These are phyloP conservation scores for Aspergillus affinis DNA, from an alignment of 495 filamentous ascomycete genomes.

Conservation along the genomic window DNA sequence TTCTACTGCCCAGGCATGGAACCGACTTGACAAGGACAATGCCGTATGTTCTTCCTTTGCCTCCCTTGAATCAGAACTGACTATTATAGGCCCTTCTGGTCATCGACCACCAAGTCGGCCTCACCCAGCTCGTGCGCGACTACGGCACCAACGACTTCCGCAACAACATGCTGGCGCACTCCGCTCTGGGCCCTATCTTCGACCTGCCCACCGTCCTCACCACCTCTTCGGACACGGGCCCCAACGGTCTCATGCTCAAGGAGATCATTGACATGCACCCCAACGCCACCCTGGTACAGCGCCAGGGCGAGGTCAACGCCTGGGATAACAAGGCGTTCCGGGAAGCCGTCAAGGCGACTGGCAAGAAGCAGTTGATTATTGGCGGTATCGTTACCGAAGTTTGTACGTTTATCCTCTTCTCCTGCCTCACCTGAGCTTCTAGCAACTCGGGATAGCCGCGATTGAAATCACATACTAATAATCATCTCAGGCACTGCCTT, in stretches of 20 bases:
- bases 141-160: slow-evolving; percentile 60
- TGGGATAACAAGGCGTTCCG: slow-evolving; percentile 78
- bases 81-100: slow-evolving; percentile 53
- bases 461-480: neutral
- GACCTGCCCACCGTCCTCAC: slow-evolving; percentile 69
- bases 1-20: slow-evolving; percentile 31
- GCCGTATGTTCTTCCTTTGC: slow-evolving; percentile 35
- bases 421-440: neutral
- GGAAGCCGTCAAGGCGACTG: slow-evolving; percentile 60
- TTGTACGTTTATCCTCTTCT: slow-evolving; percentile 42
- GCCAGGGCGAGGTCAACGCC: slow-evolving; percentile 75
- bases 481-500: slow-evolving; percentile 58
- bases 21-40: slow-evolving; percentile 56
- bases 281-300: slow-evolving; percentile 61
- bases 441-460: neutral
- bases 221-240: slow-evolving; percentile 60
- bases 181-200: slow-evolving; percentile 65
- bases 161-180: slow-evolving; percentile 68
- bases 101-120: slow-evolving; percentile 72
- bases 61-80: neutral
- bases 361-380: slow-evolving; percentile 70
- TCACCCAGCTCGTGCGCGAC: slow-evolving; percentile 65
- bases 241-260: slow-evolving; percentile 68
- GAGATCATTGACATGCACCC: slow-evolving; percentile 71
- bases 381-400: slow-evolving; percentile 77